Conservation (phyloP, 1,284 basidiomycete genomes). For the Papiliotrema flavescens region DNA sequence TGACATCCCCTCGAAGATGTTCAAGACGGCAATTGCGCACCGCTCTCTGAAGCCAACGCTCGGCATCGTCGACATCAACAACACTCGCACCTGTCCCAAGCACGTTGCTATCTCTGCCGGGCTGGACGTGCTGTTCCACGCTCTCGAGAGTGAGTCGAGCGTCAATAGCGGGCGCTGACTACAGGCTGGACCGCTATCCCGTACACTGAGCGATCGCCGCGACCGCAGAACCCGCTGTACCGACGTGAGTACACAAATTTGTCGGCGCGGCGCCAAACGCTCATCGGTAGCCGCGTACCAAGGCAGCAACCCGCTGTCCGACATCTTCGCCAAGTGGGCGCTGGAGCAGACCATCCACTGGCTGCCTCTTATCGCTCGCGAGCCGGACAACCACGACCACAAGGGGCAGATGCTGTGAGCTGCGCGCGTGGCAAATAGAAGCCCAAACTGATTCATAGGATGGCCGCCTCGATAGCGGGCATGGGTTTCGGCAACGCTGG, state of each 20-base stretch:
- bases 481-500: constrained; percentile 95
- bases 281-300: constrained; percentile 65
- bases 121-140: constrained; percentile 91
- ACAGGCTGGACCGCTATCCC: constrained; percentile 45
- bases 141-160: constrained; percentile 65
- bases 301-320: constrained; percentile 91
- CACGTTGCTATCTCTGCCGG: constrained; percentile 88
- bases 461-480: constrained; percentile 64
- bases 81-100: constrained; percentile 77
- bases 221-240: constrained; percentile 83
- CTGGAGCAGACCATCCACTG: constrained; percentile 85
- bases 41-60: constrained; percentile 85
- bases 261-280: background rate
- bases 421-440: constrained; percentile 10
- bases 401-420: constrained; percentile 83
- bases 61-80: constrained; percentile 79
- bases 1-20: constrained; percentile 73
- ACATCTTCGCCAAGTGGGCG: constrained; percentile 95
- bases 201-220: constrained; percentile 81
- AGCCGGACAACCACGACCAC: constrained; percentile 65
- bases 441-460: constrained; percentile 19
- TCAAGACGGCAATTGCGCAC: constrained; percentile 95
- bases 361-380: constrained; percentile 69
- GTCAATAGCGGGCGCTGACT: background rate
- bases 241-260: constrained; percentile 55